phyloP scores from a whole-genome alignment of 176 grass and related monocot genomes.

The Calamus simplicifolius region DNA sequence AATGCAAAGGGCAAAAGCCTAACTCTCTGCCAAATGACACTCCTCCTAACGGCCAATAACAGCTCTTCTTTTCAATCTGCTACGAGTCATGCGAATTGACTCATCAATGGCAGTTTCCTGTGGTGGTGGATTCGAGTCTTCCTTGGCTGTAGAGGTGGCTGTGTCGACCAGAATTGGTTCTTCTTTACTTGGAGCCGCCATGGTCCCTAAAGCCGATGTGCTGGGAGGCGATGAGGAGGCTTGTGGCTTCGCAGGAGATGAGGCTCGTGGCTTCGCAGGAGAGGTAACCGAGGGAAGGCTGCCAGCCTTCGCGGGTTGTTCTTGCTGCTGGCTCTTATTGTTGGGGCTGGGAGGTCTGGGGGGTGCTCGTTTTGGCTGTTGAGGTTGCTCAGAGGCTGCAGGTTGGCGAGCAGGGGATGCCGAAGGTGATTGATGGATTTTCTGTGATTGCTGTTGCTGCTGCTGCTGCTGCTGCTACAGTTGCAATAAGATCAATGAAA shows the following conservation, averaged over 20 bases:
- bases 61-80: slow-evolving; percentile 21
- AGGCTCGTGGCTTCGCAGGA: neutral
- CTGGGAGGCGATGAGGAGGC: neutral
- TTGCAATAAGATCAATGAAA: too few species aligned
- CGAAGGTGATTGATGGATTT: neutral
- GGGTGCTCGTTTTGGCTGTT: neutral
- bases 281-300: neutral
- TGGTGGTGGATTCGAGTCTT: slow-evolving; percentile 6
- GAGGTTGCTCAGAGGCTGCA: neutral
- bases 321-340: neutral
- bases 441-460: neutral
- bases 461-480: too few species aligned
- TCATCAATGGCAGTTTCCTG: slow-evolving; percentile 19
- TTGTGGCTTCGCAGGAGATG: neutral
- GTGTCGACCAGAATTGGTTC: slow-evolving; percentile 6
- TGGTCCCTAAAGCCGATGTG: neutral
- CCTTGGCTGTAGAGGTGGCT: neutral
- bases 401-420: neutral
- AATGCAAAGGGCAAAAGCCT: neutral
- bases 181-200: neutral
- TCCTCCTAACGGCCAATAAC: neutral
- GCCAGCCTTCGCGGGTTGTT: neutral
- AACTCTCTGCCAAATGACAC: neutral
- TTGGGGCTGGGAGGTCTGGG: neutral
- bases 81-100: slow-evolving; percentile 11